Evolutionary conservation across 2,329 filamentous ascomycete species (phyloP), one percentile per base, ranked within the genome.

Genomic region (Fusarium hainanense): DNA sequence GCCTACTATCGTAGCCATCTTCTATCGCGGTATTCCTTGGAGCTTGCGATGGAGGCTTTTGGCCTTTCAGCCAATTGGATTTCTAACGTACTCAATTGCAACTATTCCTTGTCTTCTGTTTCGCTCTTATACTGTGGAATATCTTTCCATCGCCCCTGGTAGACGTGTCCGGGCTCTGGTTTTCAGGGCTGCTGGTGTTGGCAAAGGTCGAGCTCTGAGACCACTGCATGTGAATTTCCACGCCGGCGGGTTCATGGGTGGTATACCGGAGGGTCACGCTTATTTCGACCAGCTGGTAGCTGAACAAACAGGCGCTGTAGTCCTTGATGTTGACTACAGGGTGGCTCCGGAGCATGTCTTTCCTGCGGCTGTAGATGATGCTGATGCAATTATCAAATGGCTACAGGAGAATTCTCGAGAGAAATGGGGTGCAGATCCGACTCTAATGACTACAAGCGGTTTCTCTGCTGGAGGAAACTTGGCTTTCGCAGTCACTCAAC

Each of bases 311-410:
- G 83, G 80, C 2, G 82, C 82, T 4, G 78, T 85, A 0, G 82
- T 83, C 18, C 77, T 87, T 10, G 84, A 83, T 59, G 79, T 86
- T 7, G 83, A 85, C 20, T 87, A 87, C 67, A 78, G 85, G 2
- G 79, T 85, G 32, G 85, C 84, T 10, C 85, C 85, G 0, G 85
- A 86, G 60, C 77, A 86, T 66, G 76, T 78, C 25, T 87, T 87
- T 59, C 85, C 85, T 0, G 77, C 75, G 2, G 81, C 81, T 6
- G 76, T 86, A 3, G 76, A 86, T 55, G 85, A 88, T 69, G 77
- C 82, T 4, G 81, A 84, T 54, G 82, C 82, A 42, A 77, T 80
- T 0, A 71, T 85, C 14, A 68, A 72, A 44, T 85, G 77, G 71
- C 69, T 85, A 3, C 66, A 37, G 18, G 34, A 37, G 34, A 37